phyloP scores from a whole-genome alignment of 129 eudicot species.

The Helianthus annuus region HanXRQr2.0-SUNRISE NC_035446.2:171308191-171308690 shows the following conservation, averaged over 20 bases:
- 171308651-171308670: slow-evolving; percentile 87
- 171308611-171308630: slow-evolving; percentile 30
- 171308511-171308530: slow-evolving; percentile 69
- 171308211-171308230: too few relatives aligned
- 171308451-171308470: slow-evolving; percentile 69
- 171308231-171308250: too few relatives aligned
- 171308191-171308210: too few relatives aligned
- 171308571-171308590: neutral
- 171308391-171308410: too few relatives aligned
- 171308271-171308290: too few relatives aligned
- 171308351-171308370: too few relatives aligned
- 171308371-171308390: too few relatives aligned
- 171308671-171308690: slow-evolving; percentile 69
- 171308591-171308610: neutral
- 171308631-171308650: slow-evolving; percentile 81
- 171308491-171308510: slow-evolving; percentile 68
- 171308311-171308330: too few relatives aligned
- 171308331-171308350: too few relatives aligned
- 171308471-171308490: slow-evolving; percentile 86
- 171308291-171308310: too few relatives aligned
- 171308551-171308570: slow-evolving; percentile 69
- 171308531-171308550: slow-evolving; percentile 75
- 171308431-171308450: neutral
- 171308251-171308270: too few relatives aligned
- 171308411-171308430: neutral